Percentiles rank a stretch among this genome's conserved stretches.
Conservation (phyloP, 1,139 yeast genomes). For the Candida mesenterica region DNA sequence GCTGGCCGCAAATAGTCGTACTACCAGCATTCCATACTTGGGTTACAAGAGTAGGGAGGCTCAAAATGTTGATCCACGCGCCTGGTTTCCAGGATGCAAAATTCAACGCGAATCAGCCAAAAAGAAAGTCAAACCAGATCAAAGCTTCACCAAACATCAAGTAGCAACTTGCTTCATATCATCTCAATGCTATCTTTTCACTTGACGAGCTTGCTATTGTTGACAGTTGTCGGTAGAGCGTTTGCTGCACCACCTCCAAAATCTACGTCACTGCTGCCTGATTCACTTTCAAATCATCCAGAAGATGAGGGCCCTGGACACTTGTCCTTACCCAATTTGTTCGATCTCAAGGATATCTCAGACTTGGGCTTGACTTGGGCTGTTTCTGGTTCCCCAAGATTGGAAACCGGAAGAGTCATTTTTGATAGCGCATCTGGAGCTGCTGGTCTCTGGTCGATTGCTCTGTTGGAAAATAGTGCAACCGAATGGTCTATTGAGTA, state of each 20-base stretch:
- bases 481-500: constrained; percentile 61
- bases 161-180: too few species aligned
- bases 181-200: too few species aligned
- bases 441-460: constrained; percentile 47
- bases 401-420: constrained; percentile 42
- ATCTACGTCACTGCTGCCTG: background rate
- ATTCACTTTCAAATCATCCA: background rate
- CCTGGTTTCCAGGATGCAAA: too few species aligned
- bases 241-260: background rate
- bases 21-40: too few species aligned
- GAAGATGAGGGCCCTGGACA: constrained; percentile 20
- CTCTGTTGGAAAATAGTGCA: constrained; percentile 27
- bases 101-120: too few species aligned
- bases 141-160: too few species aligned
- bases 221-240: background rate
- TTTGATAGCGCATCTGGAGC: constrained; percentile 17
- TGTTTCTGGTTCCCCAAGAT: constrained; percentile 23
- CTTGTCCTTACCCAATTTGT: constrained; percentile 34
- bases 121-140: too few species aligned
- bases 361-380: constrained; percentile 32
- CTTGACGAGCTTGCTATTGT: constrained; percentile 1
- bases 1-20: too few species aligned
- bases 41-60: too few species aligned
- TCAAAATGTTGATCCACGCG: too few species aligned
- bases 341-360: constrained; percentile 20